Base-by-base conservation (phyloP, 768 basidiomycete genomes). In the Naganishia antarctica region DNA sequence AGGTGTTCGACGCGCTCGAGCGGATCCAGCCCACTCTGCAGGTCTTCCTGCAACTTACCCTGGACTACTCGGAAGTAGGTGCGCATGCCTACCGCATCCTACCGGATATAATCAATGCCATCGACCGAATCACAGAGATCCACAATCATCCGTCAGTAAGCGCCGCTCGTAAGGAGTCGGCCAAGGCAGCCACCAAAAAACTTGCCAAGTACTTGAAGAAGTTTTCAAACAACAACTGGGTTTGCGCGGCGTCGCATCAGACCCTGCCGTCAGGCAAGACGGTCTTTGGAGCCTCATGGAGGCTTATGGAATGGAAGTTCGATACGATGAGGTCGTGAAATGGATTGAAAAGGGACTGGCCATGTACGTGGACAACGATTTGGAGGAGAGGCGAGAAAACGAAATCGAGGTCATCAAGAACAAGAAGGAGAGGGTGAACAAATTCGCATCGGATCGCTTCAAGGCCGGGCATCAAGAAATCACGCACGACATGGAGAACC, bases 401-500 rank as follows among this genome's bases (percentile, higher is more conserved):
- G 50, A 25, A 31, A 31, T 34, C 21, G 31, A 32, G 4, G 31
- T 34, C 31, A 23, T 32, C 29, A 12, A 26, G 4, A 16, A 51
- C 8, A 28, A 16, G 12, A 31, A 25, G 6, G n/a, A n/a, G n/a
- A 16, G 50, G 15, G 23, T 32, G 3, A 51, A 51, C 31, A 34
- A 31, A 51, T 51, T 51, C 50, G 50, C 50, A 4, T 51, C 50
- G 23, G 26, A 29, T 28, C 48, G 48, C 18, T 49, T 49, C 23
- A 16, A 34, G 18, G 18, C 50, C 31, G 50, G 31, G 6, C 12
- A 18, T n/a, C 29, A 51, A n/a, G 31, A 51, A 51, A n/a, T 34
- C 7, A n/a, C 50, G 4, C 18, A 31, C 4, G 50, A 51, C 16
- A 32, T 25, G 29, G 23, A 34, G 29, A 31, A 51, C 50, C 50